A percentile compares a stretch with the other conserved stretches of the same genome.
Conservation (phyloP, 768 basidiomycete genomes). For the Solioccasus polychromus region DNA sequence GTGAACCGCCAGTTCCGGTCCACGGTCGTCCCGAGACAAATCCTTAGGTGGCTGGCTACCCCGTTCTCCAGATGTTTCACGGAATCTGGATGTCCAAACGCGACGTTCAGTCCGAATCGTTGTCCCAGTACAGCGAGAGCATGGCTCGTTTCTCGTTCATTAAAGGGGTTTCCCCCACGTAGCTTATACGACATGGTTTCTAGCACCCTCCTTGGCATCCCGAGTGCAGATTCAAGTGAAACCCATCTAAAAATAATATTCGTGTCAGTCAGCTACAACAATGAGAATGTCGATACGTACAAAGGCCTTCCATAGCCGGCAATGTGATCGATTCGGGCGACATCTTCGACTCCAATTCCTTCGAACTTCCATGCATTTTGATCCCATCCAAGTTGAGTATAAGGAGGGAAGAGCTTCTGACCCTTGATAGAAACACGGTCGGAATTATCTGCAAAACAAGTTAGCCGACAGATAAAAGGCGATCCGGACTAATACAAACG, state of each 20-base stretch:
- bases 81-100: not conserved
- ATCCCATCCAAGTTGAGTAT: conserved; percentile 17
- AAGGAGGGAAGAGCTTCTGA: conserved; percentile 2
- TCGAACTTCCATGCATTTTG: not conserved
- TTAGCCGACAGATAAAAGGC: not conserved
- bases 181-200: not conserved
- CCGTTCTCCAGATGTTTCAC: not conserved
- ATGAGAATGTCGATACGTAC: not conserved
- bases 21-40: not conserved
- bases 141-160: not conserved
- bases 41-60: conserved; percentile 6
- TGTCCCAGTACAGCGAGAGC: conserved; percentile 5
- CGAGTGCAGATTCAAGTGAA: not conserved
- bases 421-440: not conserved
- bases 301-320: not conserved
- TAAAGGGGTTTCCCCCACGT: not conserved
- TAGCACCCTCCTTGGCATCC: not conserved
- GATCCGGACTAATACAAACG: not conserved
- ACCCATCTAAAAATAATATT: not conserved
- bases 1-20: conserved; percentile 6
- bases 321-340: conserved; percentile 1
- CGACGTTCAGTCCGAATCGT: conserved; percentile 3
- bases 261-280: not conserved
- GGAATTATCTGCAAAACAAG: conserved; percentile 7
- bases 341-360: not conserved